Evolutionary conservation across 2,329 filamentous ascomycete species (phyloP), one percentile per base, ranked within the genome.

Genomic region (Colletotrichum cordylinicola): DNA sequence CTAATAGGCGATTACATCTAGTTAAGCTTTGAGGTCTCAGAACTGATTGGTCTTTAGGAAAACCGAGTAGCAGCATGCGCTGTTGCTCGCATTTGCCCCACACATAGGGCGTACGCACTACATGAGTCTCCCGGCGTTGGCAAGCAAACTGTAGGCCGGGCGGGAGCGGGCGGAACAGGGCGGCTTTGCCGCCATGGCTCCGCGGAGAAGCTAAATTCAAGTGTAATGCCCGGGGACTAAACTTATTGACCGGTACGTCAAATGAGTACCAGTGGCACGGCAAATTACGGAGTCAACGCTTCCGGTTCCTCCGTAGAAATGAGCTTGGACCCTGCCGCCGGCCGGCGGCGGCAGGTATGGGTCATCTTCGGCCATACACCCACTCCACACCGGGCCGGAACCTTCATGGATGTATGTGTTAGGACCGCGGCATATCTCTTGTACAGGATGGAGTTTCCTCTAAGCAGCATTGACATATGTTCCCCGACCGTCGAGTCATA

Each of bases 391-490:
- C 43, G 10, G 43, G 43, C 43, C 43, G 43, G 43, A 6, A 52
- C 43, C n/a, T 1, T 52, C 43, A 43, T 48, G 43, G n/a, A 0
- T 48, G n/a, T 18, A 48, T 21, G 43, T 52, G n/a, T 0, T 13
- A 8, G 43, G 43, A 21, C 43, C 4, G 0, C 43, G 12, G 24
- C 24, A 27, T 2, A 27, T 27, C 24, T 27, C 24, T 27, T 27
- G 24, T 5, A 5, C 24, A 27, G 24, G 24, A 27, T 27, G 4
- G 24, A 27, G 24, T 27, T 52, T 12, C 10, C 13, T 52, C 43
- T 52, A 8, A 6, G 43, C n/a, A 52, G n/a, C 1, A 21, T 21
- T 52, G n/a, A 0, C n/a, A 21, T 0, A 52, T 52, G 0, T 21
- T 21, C n/a, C 13, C 8, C 6, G 43, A 13, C 43, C 2, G 43